These are phyloP conservation scores for Tylopilus rubrobrunneus DNA, from an alignment of 768 basidiomycete genomes.

Conservation along the genomic window DNA sequence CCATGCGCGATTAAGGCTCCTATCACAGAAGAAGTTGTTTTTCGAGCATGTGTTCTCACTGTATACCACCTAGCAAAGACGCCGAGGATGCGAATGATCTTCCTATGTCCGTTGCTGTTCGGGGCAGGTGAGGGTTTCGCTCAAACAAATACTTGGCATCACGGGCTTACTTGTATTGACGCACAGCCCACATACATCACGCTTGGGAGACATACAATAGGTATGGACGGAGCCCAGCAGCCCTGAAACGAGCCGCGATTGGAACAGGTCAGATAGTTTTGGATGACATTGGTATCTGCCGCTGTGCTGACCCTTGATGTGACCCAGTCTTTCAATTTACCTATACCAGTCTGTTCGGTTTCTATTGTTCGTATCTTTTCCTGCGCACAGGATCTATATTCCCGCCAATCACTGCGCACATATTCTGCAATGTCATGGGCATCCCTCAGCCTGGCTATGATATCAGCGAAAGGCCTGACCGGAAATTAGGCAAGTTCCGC, in stretches of 20 bases:
- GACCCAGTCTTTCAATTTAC: conserved; percentile 74
- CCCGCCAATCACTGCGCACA: conserved; percentile 74
- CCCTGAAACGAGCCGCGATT: conserved; percentile 59
- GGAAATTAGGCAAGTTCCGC: conserved; percentile 45
- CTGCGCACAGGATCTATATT: conserved; percentile 80
- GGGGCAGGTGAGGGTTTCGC: conserved; percentile 63
- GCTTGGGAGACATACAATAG: conserved; percentile 81
- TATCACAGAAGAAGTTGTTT: conserved; percentile 89
- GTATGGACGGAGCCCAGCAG: conserved; percentile 62
- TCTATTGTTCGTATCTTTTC: conserved; percentile 81
- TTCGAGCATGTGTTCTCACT: conserved; percentile 78
- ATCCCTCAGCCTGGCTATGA: conserved; percentile 67
- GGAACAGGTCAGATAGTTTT: conserved; percentile 43
- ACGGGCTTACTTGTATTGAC: conserved; percentile 5
- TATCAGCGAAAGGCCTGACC: conserved; percentile 46
- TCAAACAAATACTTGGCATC: neutral
- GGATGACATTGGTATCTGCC: neutral
- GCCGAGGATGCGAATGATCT: conserved; percentile 58
- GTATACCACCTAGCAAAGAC: conserved; percentile 66
- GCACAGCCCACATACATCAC: conserved; percentile 85
- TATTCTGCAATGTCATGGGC: conserved; percentile 95
- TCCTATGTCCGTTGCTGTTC: conserved; percentile 80
- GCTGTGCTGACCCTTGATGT: conserved; percentile 12
- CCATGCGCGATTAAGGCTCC: conserved; percentile 57
- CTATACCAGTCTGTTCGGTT: conserved; percentile 94